phyloP scores from a whole-genome alignment of 1,284 basidiomycete genomes.

The Fomitopsis schrenkii region DNA sequence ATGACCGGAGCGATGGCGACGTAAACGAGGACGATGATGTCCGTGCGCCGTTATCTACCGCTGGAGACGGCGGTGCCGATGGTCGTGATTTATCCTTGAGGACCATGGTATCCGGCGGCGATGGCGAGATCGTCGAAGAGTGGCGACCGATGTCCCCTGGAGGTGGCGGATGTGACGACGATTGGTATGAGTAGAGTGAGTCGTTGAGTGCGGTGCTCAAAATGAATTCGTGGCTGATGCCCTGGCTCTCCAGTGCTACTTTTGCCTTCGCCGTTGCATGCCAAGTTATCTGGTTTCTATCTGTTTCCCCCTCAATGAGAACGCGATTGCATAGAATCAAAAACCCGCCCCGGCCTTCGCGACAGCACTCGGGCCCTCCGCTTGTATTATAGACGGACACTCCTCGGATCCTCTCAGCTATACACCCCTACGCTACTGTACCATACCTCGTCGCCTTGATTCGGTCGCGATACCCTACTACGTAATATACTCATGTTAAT shows the following conservation, averaged over 20 bases:
- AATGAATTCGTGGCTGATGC: background rate
- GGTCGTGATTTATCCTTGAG: background rate
- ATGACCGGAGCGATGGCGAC: constrained; percentile 2
- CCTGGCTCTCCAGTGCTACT: no score
- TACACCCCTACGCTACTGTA: background rate
- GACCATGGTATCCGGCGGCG: constrained; percentile 9
- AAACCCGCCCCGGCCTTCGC: background rate
- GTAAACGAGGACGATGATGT: background rate
- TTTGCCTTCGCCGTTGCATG: no score
- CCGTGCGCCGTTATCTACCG: no score
- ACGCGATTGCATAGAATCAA: no score
- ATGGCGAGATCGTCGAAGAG: constrained; percentile 31
- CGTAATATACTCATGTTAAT: background rate
- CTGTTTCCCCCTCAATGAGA: no score
- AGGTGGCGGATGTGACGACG: constrained; percentile 20
- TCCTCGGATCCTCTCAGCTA: no score
- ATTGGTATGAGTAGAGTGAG: constrained; percentile 23
- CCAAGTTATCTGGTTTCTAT: no score
- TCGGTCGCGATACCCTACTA: background rate
- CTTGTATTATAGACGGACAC: background rate
- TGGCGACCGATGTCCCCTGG: constrained; percentile 35
- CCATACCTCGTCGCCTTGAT: background rate
- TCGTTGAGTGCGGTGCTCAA: background rate
- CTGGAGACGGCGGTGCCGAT: constrained; percentile 5
- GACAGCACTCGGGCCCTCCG: background rate